phyloP scores from a whole-genome alignment of 1,139 yeast species.

The Blastobotrys aristatus region DNA sequence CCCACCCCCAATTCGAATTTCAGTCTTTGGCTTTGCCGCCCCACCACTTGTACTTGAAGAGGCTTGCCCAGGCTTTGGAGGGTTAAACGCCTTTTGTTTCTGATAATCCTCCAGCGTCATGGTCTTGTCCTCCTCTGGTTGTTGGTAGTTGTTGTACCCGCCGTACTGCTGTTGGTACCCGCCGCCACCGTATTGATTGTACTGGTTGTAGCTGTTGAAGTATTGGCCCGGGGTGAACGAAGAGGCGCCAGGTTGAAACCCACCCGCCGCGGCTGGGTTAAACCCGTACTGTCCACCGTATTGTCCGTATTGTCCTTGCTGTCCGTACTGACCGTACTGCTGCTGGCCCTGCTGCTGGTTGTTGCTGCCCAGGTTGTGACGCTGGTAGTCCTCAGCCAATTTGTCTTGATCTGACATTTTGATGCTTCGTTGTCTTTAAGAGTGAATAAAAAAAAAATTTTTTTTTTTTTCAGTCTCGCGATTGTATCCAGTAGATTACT shows the following conservation, averaged over 20 bases:
- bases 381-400: slow-evolving; percentile 17
- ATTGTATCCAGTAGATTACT: no score
- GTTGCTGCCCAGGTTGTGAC: slow-evolving; percentile 14
- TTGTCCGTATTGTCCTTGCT: slow-evolving; percentile 11
- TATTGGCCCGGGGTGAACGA: slow-evolving; percentile 28
- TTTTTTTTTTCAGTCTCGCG: neutral
- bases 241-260: slow-evolving; percentile 18
- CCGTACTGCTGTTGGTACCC: slow-evolving; percentile 35
- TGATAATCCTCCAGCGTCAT: slow-evolving; percentile 87
- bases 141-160: slow-evolving; percentile 30
- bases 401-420: slow-evolving; percentile 19
- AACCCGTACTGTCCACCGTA: slow-evolving; percentile 18
- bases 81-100: slow-evolving; percentile 46
- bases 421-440: no score
- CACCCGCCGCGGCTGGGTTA: slow-evolving; percentile 16
- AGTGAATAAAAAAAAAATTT: neutral
- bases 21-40: slow-evolving; percentile 15
- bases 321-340: slow-evolving; percentile 2
- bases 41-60: neutral
- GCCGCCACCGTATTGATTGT: slow-evolving; percentile 26
- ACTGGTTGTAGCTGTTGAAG: slow-evolving; percentile 41
- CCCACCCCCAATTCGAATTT: slow-evolving; percentile 13
- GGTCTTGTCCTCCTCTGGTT: slow-evolving; percentile 40
- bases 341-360: slow-evolving; percentile 12
- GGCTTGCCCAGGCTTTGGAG: slow-evolving; percentile 27